phyloP scores from a whole-genome alignment of 2,329 filamentous ascomycete species.

The Colletotrichum spinosum region DNA sequence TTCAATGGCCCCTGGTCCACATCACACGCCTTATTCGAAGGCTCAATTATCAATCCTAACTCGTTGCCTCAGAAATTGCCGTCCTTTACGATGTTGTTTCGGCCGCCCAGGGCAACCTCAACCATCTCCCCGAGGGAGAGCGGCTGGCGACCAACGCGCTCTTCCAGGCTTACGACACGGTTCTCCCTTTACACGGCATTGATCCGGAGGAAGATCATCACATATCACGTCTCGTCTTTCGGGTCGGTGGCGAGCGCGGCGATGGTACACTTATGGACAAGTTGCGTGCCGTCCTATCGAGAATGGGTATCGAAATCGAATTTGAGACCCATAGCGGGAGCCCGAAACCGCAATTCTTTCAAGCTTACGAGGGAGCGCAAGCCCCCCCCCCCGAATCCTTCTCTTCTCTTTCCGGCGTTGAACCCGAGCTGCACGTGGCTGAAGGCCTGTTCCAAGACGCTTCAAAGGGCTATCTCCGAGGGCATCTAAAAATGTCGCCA shows the following conservation, averaged over 20 bases:
- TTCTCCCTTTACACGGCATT: conserved; percentile 78
- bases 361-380: conserved; percentile 2
- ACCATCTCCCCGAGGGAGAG: conserved; percentile 68
- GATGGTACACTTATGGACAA: conserved; percentile 72
- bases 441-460: background rate
- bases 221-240: conserved; percentile 82
- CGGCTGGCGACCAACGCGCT: conserved; percentile 80
- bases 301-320: conserved; percentile 79
- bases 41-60: conserved; percentile 2
- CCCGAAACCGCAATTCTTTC: conserved; percentile 19
- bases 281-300: conserved; percentile 75
- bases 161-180: conserved; percentile 82
- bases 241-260: conserved; percentile 75
- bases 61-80: conserved; percentile 72
- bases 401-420: background rate
- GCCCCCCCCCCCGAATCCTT: background rate
- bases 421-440: conserved; percentile 2
- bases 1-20: background rate
- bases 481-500: too few species aligned
- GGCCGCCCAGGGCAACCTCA: conserved; percentile 74
- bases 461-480: too few species aligned
- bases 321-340: conserved; percentile 53
- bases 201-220: conserved; percentile 80
- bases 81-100: conserved; percentile 82
- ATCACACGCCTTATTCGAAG: background rate